Evolutionary conservation across 2,329 filamentous ascomycete genomes (phyloP), one percentile per base, ranked within the genome.

Genomic region (Chrysoporthe deuterocubensis): DNA sequence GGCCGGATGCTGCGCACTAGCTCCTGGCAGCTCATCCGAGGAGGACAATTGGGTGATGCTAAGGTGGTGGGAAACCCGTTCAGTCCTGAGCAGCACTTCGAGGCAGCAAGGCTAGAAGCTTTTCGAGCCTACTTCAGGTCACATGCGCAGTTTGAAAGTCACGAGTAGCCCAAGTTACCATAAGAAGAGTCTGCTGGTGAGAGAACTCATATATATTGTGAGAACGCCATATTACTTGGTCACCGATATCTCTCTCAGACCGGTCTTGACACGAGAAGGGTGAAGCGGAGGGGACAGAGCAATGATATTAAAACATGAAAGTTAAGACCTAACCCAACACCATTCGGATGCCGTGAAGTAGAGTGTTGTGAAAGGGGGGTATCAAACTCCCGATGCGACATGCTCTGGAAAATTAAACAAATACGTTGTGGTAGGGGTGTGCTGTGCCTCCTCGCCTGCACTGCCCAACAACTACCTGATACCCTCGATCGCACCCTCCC

Each of bases 1-100:
- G 83, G 0, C 85, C 85, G 1, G 82, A 83, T 65, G 78, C 78
- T 65, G 75, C 67, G n/a, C 69, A 70, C 58, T 70, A 62, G 32
- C n/a, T 7, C 2, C 9, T 50, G 26, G n/a, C 78, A 82, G 71
- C 11, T 5, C 40, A 48, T 21, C 16, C 14, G 63, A 59, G 46
- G 50, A 56, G 65, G 46, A 64, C 62, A 52, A 42, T 62, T 65
- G 13, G 57, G 60, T 26, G 50, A 62, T 13, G 50, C 26, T 18
- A 13, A 14, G 7, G 2, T 4, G 26, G 50, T 7, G 14, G 50
- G 26, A 5, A 32, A 11, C 37, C 37, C 37, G 37, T 40, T 40
- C 6, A 40, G 5, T 9, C 37, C 37, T 40, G 37, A 40, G 37
- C 37, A 6, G 37, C 9, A 7, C 37, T 40, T 40, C 37, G 37